These are phyloP conservation scores for Pichia kluyveri DNA, from an alignment of 805 yeast genomes.

Conservation along the genomic window DNA sequence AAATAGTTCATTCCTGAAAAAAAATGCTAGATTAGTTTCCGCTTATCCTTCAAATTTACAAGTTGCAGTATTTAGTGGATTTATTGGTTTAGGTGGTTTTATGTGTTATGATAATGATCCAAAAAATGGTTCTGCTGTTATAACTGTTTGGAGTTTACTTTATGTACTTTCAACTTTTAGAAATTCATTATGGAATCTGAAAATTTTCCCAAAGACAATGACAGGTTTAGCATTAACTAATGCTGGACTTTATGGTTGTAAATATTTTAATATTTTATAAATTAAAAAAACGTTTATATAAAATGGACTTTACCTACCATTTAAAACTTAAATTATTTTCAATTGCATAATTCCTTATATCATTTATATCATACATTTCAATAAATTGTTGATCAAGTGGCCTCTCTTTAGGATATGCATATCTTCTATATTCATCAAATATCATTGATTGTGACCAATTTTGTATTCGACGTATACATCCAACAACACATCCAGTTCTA, in stretches of 20 bases:
- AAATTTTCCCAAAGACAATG: constrained; percentile 54
- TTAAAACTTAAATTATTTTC: constrained; percentile 50
- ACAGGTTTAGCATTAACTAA: constrained; percentile 52
- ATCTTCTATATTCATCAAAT: constrained; percentile 89
- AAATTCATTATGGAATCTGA: constrained; percentile 44
- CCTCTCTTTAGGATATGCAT: constrained; percentile 91
- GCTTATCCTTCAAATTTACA: constrained; percentile 22
- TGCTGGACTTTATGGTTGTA: constrained; percentile 61
- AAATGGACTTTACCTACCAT: too few species aligned
- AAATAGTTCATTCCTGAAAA: constrained; percentile 5
- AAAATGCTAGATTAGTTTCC: background rate
- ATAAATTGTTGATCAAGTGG: constrained; percentile 95
- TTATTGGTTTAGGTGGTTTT: constrained; percentile 59
- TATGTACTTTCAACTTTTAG: constrained; percentile 66
- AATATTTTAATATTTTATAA: constrained; percentile 3
- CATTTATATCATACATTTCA: constrained; percentile 71
- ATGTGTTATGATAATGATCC: constrained; percentile 71
- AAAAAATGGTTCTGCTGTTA: constrained; percentile 72
- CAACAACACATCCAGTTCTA: constrained; percentile 92
- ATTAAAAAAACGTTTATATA: background rate
- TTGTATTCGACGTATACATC: constrained; percentile 81
- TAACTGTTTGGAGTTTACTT: constrained; percentile 71
- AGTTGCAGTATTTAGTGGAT: constrained; percentile 46
- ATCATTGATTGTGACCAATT: constrained; percentile 91
- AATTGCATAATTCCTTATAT: constrained; percentile 46